Percentiles rank a stretch among this genome's conserved stretches.
These are phyloP conservation scores for Phytophthora colocasiae DNA, from an alignment of 352 stramenopile genomes.

Conservation along the genomic window DNA sequence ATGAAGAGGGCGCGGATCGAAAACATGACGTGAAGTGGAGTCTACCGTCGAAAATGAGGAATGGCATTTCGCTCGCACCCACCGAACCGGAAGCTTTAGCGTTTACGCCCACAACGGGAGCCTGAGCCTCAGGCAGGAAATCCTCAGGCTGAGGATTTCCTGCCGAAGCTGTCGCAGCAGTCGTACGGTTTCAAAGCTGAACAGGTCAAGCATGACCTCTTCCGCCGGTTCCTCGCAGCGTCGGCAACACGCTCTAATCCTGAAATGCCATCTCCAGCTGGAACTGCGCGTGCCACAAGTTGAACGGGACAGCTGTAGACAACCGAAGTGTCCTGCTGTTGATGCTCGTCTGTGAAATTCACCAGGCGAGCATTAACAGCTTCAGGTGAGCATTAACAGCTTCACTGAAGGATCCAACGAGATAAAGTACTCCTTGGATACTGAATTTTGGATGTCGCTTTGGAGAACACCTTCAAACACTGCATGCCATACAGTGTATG, in stretches of 20 bases:
- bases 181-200: constrained; percentile 4
- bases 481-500: neutral
- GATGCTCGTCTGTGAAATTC: neutral
- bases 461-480: too few species aligned
- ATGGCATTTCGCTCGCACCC: constrained; percentile 10
- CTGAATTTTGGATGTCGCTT: too few species aligned
- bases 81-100: constrained; percentile 5
- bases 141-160: constrained; percentile 20
- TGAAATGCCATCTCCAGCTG: constrained; percentile 28
- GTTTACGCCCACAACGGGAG: constrained; percentile 9
- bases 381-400: neutral
- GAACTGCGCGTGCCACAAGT: constrained; percentile 10
- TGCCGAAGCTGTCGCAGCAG: constrained; percentile 25
- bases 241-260: constrained; percentile 27
- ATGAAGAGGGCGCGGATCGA: constrained; percentile 25
- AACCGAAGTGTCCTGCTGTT: constrained; percentile 26
- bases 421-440: too few species aligned
- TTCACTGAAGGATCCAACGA: neutral
- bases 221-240: constrained; percentile 1
- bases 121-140: too few species aligned
- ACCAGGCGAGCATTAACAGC: neutral
- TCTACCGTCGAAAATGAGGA: constrained; percentile 19
- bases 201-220: neutral
- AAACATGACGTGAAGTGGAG: constrained; percentile 20
- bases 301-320: constrained; percentile 23